Conservation (phyloP, 805 yeast species). For the Jamesozyma gamospora region DNA sequence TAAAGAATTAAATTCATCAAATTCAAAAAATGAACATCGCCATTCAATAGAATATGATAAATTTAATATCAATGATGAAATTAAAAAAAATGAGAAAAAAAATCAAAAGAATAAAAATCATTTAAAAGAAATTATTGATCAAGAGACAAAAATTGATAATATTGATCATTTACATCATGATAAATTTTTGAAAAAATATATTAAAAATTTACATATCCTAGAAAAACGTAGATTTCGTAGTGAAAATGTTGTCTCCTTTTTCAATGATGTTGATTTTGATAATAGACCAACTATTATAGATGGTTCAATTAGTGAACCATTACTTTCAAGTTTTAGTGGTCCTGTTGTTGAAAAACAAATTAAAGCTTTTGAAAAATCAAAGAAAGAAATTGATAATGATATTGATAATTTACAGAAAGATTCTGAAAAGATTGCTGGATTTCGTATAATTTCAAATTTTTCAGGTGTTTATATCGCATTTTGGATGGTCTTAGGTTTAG, state of each 20-base stretch:
- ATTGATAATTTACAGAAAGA: background rate
- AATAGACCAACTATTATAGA: constrained; percentile 44
- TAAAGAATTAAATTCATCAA: constrained; percentile 17
- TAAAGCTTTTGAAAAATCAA: constrained; percentile 9
- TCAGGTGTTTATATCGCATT: constrained; percentile 74
- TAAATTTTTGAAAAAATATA: constrained; percentile 5
- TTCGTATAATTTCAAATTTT: constrained; percentile 29
- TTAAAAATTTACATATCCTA: constrained; percentile 7
- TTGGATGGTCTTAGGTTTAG: constrained; percentile 59
- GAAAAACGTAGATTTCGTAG: constrained; percentile 7
- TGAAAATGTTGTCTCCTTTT: constrained; percentile 35
- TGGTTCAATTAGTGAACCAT: constrained; percentile 27
- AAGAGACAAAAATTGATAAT: background rate
- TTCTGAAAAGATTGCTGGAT: background rate
- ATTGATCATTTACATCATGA: constrained; percentile 1
- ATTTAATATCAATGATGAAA: constrained; percentile 1
- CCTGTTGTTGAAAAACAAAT: constrained; percentile 23
- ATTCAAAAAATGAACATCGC: constrained; percentile 6
- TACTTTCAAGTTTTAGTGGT: constrained; percentile 25
- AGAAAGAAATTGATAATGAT: constrained; percentile 4
- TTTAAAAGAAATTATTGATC: background rate
- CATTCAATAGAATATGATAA: constrained; percentile 10
- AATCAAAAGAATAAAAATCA: background rate
- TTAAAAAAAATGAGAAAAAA: background rate
- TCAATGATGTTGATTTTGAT: constrained; percentile 42